These are phyloP conservation scores for Naganishia antarctica DNA, from an alignment of 768 basidiomycete species.

Conservation along the genomic window DNA sequence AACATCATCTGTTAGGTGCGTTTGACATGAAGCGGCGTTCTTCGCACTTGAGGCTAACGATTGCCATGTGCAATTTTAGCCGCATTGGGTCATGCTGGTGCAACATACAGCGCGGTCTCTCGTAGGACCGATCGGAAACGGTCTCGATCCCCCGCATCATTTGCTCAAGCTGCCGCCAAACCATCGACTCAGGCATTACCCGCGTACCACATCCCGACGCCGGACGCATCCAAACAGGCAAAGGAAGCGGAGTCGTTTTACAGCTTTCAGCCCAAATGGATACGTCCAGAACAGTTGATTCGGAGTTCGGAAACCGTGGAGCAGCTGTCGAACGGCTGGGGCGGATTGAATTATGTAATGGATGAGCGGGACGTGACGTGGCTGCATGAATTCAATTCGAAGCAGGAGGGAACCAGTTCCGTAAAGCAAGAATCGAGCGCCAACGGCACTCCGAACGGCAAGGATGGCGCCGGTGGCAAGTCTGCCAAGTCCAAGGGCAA, in stretches of 20 bases:
- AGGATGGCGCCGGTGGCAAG: constrained; percentile 52
- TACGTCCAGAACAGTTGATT: constrained; percentile 70
- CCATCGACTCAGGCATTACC: constrained; percentile 44
- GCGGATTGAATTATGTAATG: constrained; percentile 84
- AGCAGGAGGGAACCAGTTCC: constrained; percentile 66
- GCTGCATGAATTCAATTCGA: constrained; percentile 77
- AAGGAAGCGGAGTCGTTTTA: constrained; percentile 72
- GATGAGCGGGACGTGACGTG: constrained; percentile 94
- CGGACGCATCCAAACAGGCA: constrained; percentile 76
- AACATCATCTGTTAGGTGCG: constrained; percentile 53
- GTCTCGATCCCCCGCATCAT: constrained; percentile 30
- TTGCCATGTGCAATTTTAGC: background rate
- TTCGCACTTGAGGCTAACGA: background rate
- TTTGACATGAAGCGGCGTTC: constrained; percentile 39
- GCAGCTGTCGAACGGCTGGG: constrained; percentile 57
- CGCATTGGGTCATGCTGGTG: constrained; percentile 13
- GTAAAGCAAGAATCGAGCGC: constrained; percentile 28
- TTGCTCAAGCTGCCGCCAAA: constrained; percentile 30
- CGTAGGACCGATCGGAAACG: constrained; percentile 13
- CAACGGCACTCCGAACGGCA: constrained; percentile 17
- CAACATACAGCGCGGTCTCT: constrained; percentile 8
- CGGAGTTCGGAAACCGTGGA: constrained; percentile 82
- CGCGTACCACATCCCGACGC: constrained; percentile 74
- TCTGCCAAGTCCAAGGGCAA: constrained; percentile 67
- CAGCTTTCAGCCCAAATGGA: constrained; percentile 59